phyloP scores from a whole-genome alignment of 768 basidiomycete genomes.

The Tylopilus sp. region DNA sequence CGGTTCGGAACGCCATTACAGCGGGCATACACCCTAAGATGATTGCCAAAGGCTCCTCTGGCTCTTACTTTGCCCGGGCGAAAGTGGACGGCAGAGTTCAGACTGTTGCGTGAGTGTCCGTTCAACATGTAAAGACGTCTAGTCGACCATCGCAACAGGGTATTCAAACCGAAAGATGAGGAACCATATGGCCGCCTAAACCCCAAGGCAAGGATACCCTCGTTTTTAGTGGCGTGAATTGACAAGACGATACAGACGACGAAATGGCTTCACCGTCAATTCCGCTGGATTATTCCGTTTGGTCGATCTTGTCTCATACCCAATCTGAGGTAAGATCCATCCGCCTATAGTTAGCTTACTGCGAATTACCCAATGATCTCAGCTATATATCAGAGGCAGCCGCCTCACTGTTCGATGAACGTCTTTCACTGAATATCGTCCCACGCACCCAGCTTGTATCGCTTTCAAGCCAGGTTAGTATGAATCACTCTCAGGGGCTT shows the following conservation, averaged over 20 bases:
- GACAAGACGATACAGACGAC: constrained; percentile 53
- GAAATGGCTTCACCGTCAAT: constrained; percentile 87
- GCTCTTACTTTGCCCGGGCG: constrained; percentile 88
- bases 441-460: constrained; percentile 83
- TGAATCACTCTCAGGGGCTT: neutral
- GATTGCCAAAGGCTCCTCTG: constrained; percentile 86
- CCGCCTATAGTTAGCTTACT: neutral
- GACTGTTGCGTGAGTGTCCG: constrained; percentile 67
- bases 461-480: constrained; percentile 62
- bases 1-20: constrained; percentile 63
- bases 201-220: constrained; percentile 56
- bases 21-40: constrained; percentile 88
- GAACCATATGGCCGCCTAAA: constrained; percentile 87
- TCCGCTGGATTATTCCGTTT: constrained; percentile 88
- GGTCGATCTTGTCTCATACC: constrained; percentile 88
- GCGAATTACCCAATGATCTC: neutral
- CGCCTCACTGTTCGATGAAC: constrained; percentile 75
- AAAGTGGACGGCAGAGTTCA: constrained; percentile 74
- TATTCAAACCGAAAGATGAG: constrained; percentile 91
- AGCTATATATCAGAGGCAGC: constrained; percentile 91
- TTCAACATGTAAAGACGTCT: neutral
- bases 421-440: constrained; percentile 75
- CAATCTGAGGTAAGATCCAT: constrained; percentile 62
- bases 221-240: neutral
- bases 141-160: constrained; percentile 39